phyloP scores from a whole-genome alignment of 345 rosid species.

The Citropsis articulata region DNA sequence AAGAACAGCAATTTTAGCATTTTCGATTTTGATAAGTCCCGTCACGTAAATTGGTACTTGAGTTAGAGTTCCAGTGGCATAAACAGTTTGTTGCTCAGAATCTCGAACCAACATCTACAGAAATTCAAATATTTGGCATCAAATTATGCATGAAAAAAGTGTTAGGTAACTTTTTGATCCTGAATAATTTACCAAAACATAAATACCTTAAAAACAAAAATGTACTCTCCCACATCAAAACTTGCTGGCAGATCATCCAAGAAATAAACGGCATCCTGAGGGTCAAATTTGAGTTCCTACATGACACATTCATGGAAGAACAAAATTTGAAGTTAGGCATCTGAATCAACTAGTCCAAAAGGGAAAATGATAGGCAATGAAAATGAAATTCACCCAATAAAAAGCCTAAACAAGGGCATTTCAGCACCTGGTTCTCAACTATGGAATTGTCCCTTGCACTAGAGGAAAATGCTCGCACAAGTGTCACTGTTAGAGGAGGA shows the following conservation, averaged over 20 bases:
- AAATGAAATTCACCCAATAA: conserved; percentile 13
- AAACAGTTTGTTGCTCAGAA: conserved; percentile 51
- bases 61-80: conserved; percentile 58
- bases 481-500: conserved; percentile 78
- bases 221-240: conserved; percentile 79
- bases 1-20: conserved; percentile 73
- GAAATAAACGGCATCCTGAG: conserved; percentile 38
- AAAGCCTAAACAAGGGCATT: background rate
- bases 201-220: conserved; percentile 82
- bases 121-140: conserved; percentile 7
- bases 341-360: background rate
- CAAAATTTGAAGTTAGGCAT: conserved; percentile 10
- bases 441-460: conserved; percentile 51
- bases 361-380: conserved; percentile 1
- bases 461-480: conserved; percentile 47
- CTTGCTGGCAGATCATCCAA: conserved; percentile 54
- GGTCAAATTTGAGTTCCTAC: conserved; percentile 80
- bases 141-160: conserved; percentile 9
- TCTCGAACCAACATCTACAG: conserved; percentile 60
- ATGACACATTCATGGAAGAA: conserved; percentile 7
- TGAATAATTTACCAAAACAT: background rate
- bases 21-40: conserved; percentile 61
- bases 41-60: conserved; percentile 58
- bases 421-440: conserved; percentile 67
- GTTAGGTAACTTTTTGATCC: conserved; percentile 8